These are phyloP conservation scores for Diversispora eburnea DNA, from an alignment of 192 early-diverging fungal genomes.

Conservation along the genomic window DNA sequence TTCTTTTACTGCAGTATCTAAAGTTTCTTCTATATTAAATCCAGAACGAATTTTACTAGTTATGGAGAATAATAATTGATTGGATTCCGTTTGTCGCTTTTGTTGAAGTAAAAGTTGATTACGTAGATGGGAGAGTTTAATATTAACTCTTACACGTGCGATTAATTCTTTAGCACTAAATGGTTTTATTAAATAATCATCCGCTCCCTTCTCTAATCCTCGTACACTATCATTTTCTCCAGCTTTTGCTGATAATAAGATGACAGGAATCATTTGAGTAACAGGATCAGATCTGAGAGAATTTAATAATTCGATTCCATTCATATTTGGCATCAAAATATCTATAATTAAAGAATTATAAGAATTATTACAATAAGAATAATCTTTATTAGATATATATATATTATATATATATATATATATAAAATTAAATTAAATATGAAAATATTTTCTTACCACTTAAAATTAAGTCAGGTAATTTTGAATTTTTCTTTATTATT, in stretches of 20 bases:
- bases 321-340: conserved; percentile 62
- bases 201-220: conserved; percentile 55
- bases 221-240: conserved; percentile 54
- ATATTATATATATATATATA: not conserved
- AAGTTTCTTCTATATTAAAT: conserved; percentile 33
- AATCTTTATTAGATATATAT: conserved; percentile 14
- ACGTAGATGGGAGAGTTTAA: conserved; percentile 44
- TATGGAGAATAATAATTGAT: conserved; percentile 41
- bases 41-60: conserved; percentile 39
- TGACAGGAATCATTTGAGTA: conserved; percentile 49
- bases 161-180: conserved; percentile 51
- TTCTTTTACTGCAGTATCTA: conserved; percentile 36
- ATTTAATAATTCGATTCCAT: conserved; percentile 50
- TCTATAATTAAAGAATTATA: conserved; percentile 25
- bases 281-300: conserved; percentile 36
- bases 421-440: not conserved
- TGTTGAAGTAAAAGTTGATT: conserved; percentile 42
- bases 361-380: not conserved
- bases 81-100: conserved; percentile 37
- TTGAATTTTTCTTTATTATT: conserved; percentile 8
- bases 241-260: conserved; percentile 52
- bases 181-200: conserved; percentile 56
- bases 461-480: conserved; percentile 31
- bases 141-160: conserved; percentile 49
- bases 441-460: conserved; percentile 32